Percentiles rank a stretch among this genome's conserved stretches.
These are phyloP conservation scores for Cephalotrichum gorgonifer DNA, from an alignment of 2,329 filamentous ascomycete genomes.

Conservation along the genomic window DNA sequence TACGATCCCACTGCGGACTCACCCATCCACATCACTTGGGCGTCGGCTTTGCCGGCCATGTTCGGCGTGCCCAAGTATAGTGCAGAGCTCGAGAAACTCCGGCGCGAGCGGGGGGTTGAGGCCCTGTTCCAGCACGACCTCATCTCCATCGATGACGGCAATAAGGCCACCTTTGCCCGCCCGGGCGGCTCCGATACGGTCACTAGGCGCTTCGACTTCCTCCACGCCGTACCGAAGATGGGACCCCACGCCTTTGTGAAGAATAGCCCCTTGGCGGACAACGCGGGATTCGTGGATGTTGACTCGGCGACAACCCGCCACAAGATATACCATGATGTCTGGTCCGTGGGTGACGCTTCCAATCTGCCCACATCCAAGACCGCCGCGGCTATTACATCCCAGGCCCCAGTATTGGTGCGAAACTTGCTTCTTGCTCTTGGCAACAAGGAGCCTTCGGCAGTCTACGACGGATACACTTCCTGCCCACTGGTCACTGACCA, in stretches of 20 bases:
- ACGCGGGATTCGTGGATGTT: constrained; percentile 47
- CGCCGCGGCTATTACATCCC: constrained; percentile 38
- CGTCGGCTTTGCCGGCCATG: constrained; percentile 45
- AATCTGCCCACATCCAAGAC: constrained; percentile 49
- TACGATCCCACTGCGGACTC: constrained; percentile 33
- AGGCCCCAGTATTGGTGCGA: constrained; percentile 38
- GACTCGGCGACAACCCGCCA: constrained; percentile 41
- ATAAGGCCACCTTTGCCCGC: constrained; percentile 38
- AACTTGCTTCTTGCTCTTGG: constrained; percentile 35
- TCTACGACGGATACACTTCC: constrained; percentile 45
- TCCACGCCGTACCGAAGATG: constrained; percentile 51
- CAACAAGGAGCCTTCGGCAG: constrained; percentile 29
- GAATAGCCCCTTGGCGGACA: constrained; percentile 41
- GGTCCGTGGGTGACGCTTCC: constrained; percentile 50
- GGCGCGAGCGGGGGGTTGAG: constrained; percentile 43
- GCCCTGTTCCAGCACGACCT: constrained; percentile 49
- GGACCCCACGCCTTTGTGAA: constrained; percentile 43
- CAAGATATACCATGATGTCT: constrained; percentile 44
- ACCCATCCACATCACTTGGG: constrained; percentile 41
- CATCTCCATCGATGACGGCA: constrained; percentile 35
- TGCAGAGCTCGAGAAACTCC: constrained; percentile 39
- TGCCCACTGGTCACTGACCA: constrained; percentile 46
- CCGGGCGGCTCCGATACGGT: constrained; percentile 31
- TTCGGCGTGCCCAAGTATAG: constrained; percentile 52
- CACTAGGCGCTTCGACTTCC: constrained; percentile 37